Conservation (phyloP, 306 rosid genomes). For the Rosa rugosa region DNA sequence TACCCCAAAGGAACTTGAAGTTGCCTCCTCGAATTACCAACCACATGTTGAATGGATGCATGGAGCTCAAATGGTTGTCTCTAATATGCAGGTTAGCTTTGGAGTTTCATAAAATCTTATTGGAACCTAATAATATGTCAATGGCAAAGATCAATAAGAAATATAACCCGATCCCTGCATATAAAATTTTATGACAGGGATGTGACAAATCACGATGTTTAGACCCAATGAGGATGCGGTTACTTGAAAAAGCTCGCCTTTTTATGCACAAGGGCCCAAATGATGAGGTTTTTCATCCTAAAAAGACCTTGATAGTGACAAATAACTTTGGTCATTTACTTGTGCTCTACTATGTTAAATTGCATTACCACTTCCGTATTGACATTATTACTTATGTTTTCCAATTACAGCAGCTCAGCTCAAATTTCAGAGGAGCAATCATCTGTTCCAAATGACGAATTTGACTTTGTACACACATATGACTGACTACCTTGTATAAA, state of each 20-base stretch:
- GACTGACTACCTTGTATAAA: no score
- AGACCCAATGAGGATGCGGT: slow-evolving; percentile 84
- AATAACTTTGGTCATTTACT: neutral
- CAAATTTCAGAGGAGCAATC: no score
- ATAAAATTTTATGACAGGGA: slow-evolving; percentile 45
- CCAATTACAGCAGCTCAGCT: no score
- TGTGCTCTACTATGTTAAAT: no score
- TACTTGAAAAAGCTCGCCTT: slow-evolving; percentile 71
- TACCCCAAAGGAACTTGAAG: slow-evolving; percentile 83
- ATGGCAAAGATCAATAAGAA: neutral
- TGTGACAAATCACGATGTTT: slow-evolving; percentile 77
- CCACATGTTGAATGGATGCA: slow-evolving; percentile 88
- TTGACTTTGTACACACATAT: no score
- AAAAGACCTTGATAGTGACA: slow-evolving; percentile 40
- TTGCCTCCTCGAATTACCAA: slow-evolving; percentile 73
- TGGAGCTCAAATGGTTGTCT: slow-evolving; percentile 95
- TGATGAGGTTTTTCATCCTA: slow-evolving; percentile 65
- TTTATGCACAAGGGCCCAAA: slow-evolving; percentile 44
- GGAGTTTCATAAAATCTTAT: neutral
- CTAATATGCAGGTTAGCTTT: slow-evolving; percentile 86
- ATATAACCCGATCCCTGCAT: slow-evolving; percentile 15
- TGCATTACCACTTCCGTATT: no score
- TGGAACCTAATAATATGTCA: neutral
- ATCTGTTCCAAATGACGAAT: no score
- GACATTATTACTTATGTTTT: no score